These are phyloP conservation scores for Thermothielavioides terrestris DNA, from an alignment of 495 filamentous ascomycete species.

Conservation along the genomic window DNA sequence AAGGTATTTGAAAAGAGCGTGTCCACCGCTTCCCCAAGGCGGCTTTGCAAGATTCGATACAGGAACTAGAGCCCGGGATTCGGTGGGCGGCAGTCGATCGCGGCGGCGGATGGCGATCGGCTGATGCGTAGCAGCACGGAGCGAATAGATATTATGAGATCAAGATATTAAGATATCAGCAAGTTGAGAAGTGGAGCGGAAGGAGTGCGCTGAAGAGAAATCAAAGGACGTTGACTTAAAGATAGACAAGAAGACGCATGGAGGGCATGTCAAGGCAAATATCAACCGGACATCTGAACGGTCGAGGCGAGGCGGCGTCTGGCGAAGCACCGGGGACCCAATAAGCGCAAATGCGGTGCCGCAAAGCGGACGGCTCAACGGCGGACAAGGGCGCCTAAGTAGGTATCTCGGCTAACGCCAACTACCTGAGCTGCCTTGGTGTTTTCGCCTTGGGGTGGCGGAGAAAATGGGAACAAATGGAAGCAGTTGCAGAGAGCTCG, in stretches of 20 bases:
- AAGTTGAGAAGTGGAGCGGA: neutral
- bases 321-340: constrained; percentile 4
- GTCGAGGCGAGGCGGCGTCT: constrained; percentile 8
- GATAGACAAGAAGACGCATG: constrained; percentile 7
- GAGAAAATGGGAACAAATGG: neutral
- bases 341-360: constrained; percentile 6
- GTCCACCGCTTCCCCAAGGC: neutral
- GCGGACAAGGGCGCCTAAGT: constrained; percentile 9
- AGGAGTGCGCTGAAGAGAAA: constrained; percentile 9
- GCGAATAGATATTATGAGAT: constrained; percentile 4
- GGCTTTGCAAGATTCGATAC: neutral
- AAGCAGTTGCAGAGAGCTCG: neutral
- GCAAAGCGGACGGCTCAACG: constrained; percentile 6
- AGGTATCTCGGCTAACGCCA: constrained; percentile 7
- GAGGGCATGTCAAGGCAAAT: constrained; percentile 7
- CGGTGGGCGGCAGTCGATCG: neutral
- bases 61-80: neutral
- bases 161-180: constrained; percentile 2
- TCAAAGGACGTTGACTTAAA: neutral
- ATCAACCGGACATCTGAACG: constrained; percentile 11
- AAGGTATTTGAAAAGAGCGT: neutral
- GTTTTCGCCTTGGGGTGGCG: constrained; percentile 10
- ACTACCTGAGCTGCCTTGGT: constrained; percentile 1
- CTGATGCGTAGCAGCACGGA: constrained; percentile 3
- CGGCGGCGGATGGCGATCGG: neutral